Base-by-base conservation (phyloP, 306 rosid genomes). In the Vicia villosa region DNA sequence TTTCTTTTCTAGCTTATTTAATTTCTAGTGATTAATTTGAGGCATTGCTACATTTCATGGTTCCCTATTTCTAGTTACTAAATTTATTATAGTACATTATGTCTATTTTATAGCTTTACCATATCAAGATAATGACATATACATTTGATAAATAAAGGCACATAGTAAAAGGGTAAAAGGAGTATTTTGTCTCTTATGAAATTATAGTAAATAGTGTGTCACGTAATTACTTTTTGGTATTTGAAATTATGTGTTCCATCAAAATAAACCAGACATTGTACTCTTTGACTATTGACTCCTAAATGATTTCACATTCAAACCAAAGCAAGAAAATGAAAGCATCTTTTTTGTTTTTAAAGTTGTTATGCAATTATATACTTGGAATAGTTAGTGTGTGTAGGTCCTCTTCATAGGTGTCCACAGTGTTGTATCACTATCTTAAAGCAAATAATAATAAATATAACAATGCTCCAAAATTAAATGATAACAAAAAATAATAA, bases 101-200 rank as follows among this genome's bases (percentile, higher is more conserved):
- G 74, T 65, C 57, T 62, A 46, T 28, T 32, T 12, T 38, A 42
- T 3, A 11, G 17, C 37, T 63, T 30, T 46, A 21, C 15, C 43
- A 73, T 61, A 17, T 59, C 13, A 42, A 70, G 61, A 60, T 49
- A 62, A 61, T 57, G 46, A 50, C 51, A 26, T n/a, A 14, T 30
- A 52, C 10, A 47, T 10, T 40, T 63, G 42, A 56, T 15, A 24
- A 61, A 51, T 15, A 22, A 21, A 3, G 8, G 42, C 16, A 67
- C 28, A 56, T 26, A 66, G 26, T 47, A 15, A 54, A 67, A 55
- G 13, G 36, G 8, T 41, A 63, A 54, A 50, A 60, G 65, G 40
- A 64, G 49, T 40, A 47, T 8, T 81, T 70, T 68, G 66, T 70
- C 77, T 61, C 55, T 72, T 63, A 37, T 75, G 62, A 67, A 43